Percentiles rank a stretch among this genome's conserved stretches.
Evolutionary conservation across 73 alveolate genomes (phyloP).

Genomic region (Paramecium bursaria): DNA sequence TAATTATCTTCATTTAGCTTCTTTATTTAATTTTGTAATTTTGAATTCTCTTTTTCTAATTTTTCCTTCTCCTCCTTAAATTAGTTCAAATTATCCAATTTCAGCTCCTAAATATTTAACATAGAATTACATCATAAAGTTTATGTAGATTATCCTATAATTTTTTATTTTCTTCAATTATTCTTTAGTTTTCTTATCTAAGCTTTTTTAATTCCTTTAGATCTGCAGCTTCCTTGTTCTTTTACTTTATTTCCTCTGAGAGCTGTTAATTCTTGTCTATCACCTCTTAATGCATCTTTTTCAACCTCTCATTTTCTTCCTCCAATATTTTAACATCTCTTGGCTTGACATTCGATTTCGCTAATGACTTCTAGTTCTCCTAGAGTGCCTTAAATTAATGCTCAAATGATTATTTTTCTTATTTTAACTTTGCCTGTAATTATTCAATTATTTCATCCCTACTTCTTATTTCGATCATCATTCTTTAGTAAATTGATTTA

Average conservation of each 20-base stretch:
- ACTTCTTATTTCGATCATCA: too few species aligned
- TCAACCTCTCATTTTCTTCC: conserved; percentile 32
- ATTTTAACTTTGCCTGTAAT: too few species aligned
- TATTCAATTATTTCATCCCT: background rate
- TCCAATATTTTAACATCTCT: conserved; percentile 12
- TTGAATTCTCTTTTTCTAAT: background rate
- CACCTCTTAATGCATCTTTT: background rate
- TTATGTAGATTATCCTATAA: background rate
- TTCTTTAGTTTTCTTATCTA: background rate
- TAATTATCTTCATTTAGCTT: conserved; percentile 22
- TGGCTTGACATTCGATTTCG: too few species aligned
- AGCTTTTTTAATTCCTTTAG: conserved; percentile 14
- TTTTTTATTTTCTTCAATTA: background rate
- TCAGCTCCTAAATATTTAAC: background rate
- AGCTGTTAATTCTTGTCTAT: background rate
- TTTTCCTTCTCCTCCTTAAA: background rate
- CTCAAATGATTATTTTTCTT: background rate
- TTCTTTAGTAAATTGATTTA: background rate
- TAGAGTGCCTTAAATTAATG: too few species aligned
- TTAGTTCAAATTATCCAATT: conserved; percentile 24
- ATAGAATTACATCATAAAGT: conserved; percentile 6
- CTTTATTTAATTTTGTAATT: background rate
- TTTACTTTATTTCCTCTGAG: background rate
- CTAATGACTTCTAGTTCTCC: too few species aligned
- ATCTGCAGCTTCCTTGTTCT: background rate